Evolutionary conservation across 2,329 filamentous ascomycete genomes (phyloP).

Genomic region (Diaporthe velutina): DNA sequence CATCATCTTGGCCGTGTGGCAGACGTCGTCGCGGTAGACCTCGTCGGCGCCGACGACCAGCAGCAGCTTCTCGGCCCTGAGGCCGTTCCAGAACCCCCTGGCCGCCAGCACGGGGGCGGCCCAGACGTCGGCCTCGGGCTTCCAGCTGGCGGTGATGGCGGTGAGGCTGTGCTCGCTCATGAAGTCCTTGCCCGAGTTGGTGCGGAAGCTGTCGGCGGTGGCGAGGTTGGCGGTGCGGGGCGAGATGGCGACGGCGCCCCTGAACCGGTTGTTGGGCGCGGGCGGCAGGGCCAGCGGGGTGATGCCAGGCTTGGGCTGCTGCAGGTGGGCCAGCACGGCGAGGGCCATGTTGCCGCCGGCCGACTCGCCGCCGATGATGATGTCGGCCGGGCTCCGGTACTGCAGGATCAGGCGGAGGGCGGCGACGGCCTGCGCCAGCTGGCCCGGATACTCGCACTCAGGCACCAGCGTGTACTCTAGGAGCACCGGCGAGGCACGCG

Average conservation of each 20-base stretch:
- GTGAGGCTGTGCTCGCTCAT: slow-evolving; percentile 35
- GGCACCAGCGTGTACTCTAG: slow-evolving; percentile 44
- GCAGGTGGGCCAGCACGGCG: slow-evolving; percentile 42
- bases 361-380: slow-evolving; percentile 43
- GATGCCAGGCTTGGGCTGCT: slow-evolving; percentile 40
- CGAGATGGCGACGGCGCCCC: slow-evolving; percentile 41
- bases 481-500: slow-evolving; percentile 39
- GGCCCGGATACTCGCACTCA: slow-evolving; percentile 42
- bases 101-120: slow-evolving; percentile 39
- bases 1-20: slow-evolving; percentile 40
- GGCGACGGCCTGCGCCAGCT: slow-evolving; percentile 42
- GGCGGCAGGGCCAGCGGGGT: slow-evolving; percentile 33
- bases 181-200: slow-evolving; percentile 42
- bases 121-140: slow-evolving; percentile 40
- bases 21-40: slow-evolving; percentile 40
- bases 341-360: slow-evolving; percentile 43
- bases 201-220: slow-evolving; percentile 38
- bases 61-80: slow-evolving; percentile 37
- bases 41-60: slow-evolving; percentile 39
- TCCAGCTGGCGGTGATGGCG: slow-evolving; percentile 38
- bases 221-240: slow-evolving; percentile 42
- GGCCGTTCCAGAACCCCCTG: slow-evolving; percentile 37
- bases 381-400: slow-evolving; percentile 34
- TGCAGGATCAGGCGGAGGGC: slow-evolving; percentile 41
- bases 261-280: slow-evolving; percentile 25